Evolutionary conservation across 2,329 filamentous ascomycete species (phyloP), one percentile per base, ranked within the genome.

Genomic region (Scytalidium sp.): DNA sequence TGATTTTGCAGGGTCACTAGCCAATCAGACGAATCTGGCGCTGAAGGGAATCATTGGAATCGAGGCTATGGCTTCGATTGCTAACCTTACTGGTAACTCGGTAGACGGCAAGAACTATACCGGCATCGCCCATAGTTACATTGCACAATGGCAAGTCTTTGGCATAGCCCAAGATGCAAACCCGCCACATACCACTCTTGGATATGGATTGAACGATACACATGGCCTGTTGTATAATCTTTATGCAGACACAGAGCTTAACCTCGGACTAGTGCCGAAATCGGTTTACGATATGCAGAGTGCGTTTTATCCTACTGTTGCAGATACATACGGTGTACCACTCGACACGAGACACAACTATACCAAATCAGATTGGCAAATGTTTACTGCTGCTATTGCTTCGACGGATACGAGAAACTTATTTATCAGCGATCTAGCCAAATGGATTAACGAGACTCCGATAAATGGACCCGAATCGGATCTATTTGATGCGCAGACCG

Each of bases 301-400:
- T 23, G 69, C 76, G 50, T 95, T 89, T 78, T 96, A 96, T 73
- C 75, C 78, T 41, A 79, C 79, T 9, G 81, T 88, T 3, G 81
- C 84, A 46, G 82, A 87, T 54, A 80, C 83, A 61, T 94, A 89
- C 67, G 90, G 89, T n/a, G 76, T 95, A 1, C 86, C 90, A 0
- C 82, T 96, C 9, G 90, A 96, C 71, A 86, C 81, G 42, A 83
- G 90, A 44, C 88, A 94, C 69, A 73, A 85, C 1, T 93, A 90
- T 71, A 88, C 89, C 54, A 96, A 96, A 71, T 83, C 82, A 1
- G 90, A 96, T 71, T 96, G 90, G 90, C 84, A 92, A 64, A 83
- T 94, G 54, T 92, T 91, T 71, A 81, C 83, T 4, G 90, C 90
- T n/a, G 86, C 90, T 9, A 84, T 92, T 10, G 80, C 88, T 0